Base-by-base conservation (phyloP, 768 basidiomycete species). In the Phylloporus scabripes region DNA sequence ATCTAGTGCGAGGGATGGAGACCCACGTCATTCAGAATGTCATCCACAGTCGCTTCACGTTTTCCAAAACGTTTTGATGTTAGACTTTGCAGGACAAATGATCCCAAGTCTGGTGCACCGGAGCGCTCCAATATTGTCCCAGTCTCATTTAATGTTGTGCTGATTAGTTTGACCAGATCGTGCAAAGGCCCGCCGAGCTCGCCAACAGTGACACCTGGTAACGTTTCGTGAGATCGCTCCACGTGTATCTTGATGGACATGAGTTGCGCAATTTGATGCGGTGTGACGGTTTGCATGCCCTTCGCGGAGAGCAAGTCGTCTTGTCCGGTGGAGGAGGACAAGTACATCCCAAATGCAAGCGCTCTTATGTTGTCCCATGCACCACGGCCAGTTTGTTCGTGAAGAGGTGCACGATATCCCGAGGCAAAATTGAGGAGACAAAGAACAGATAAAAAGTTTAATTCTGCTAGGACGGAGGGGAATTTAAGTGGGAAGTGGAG, bases 281-380 rank as follows among this genome's bases (percentile, higher is more conserved):
- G 69, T 10, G 67, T 67, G 45, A 87, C 71, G 14, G 65, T 58
- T 49, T 71, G 68, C 74, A 94, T 80, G 31, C 87, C 87, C 48
- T 71, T 67, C 1, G 90, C 81, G 26, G 83, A 80, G 18, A 92
- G 73, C 12, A 82, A 61, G 60, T 86, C 79, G 9, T 60, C 67
- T 20, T 74, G 76, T 20, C 78, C 79, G 8, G 73, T 64, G 7
- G 77, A 69, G 4, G 85, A 83, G 23, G 80, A 74, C 53, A 93
- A 73, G 66, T 84, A 90, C 54, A 90, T 68, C 12, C 81, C 77
- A 58, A 92, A 81, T 26, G 80, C 73, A 44, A 94, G 76, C 3
- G 81, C 83, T 45, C 85, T 78, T 59, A 92, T 87, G 48, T 80
- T 81, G 65, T 93, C 87, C 78, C 83, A 92, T 53, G 89, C 88